Conservation (phyloP, 2,329 filamentous ascomycete genomes). For the Colletotrichum acutatum region DNA sequence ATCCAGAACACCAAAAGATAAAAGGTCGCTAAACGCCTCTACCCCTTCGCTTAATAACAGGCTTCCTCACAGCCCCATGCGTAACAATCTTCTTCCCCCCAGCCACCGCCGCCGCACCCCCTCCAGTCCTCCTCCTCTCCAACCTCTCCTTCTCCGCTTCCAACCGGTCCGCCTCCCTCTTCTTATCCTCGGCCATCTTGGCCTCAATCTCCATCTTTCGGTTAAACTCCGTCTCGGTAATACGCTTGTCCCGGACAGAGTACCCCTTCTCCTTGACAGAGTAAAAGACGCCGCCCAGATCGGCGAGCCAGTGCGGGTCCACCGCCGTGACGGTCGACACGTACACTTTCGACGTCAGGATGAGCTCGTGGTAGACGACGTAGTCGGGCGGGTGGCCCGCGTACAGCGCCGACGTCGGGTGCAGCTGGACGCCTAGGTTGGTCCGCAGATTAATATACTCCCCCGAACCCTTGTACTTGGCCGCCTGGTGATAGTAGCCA, state of each 20-base stretch:
- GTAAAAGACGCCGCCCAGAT: slow-evolving; percentile 97
- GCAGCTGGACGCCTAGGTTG: slow-evolving; percentile 91
- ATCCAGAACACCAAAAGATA: background rate
- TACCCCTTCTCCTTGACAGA: slow-evolving; percentile 98
- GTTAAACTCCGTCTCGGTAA: slow-evolving; percentile 93
- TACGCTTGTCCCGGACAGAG: slow-evolving; percentile 83
- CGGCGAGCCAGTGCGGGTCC: slow-evolving; percentile 96
- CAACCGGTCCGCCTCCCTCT: slow-evolving; percentile 68
- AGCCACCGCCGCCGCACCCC: slow-evolving; percentile 35
- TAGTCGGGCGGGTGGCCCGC: slow-evolving; percentile 97
- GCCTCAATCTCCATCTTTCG: slow-evolving; percentile 91
- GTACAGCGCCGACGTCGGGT: slow-evolving; percentile 93
- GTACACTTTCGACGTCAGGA: slow-evolving; percentile 96
- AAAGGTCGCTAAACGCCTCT: slow-evolving; percentile 57
- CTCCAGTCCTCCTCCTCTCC: slow-evolving; percentile 52
- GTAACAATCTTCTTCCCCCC: slow-evolving; percentile 67
- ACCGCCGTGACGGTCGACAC: slow-evolving; percentile 97
- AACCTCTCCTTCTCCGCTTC: slow-evolving; percentile 60
- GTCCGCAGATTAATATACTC: slow-evolving; percentile 98
- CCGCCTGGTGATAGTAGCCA: slow-evolving; percentile 97
- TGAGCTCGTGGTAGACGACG: slow-evolving; percentile 97
- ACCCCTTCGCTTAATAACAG: slow-evolving; percentile 65
- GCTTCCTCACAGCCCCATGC: slow-evolving; percentile 72
- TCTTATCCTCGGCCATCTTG: slow-evolving; percentile 89
- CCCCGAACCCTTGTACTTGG: slow-evolving; percentile 93